Percentiles rank a stretch among this genome's conserved stretches.
These are phyloP conservation scores for Fusarium mexicanum DNA, from an alignment of 2,329 filamentous ascomycete genomes.

Conservation along the genomic window DNA sequence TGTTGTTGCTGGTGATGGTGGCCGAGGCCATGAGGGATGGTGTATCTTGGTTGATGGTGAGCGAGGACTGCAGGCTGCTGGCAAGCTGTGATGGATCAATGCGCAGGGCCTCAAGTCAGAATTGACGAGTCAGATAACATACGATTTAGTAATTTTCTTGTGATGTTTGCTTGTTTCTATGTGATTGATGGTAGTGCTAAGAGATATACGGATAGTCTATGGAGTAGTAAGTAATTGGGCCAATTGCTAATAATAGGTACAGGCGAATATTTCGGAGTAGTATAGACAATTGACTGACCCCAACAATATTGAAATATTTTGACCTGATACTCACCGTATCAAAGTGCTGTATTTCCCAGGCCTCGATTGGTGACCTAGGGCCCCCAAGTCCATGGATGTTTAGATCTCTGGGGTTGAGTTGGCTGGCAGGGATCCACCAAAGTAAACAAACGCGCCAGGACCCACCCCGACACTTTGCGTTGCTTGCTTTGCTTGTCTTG, in stretches of 20 bases:
- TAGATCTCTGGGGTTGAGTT: conserved; percentile 26
- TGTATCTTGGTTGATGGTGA: conserved; percentile 90
- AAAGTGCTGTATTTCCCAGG: not conserved
- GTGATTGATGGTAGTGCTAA: not conserved
- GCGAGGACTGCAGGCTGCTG: conserved; percentile 64
- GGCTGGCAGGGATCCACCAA: conserved; percentile 29
- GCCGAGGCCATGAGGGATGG: conserved; percentile 78
- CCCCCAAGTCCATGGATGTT: conserved; percentile 12
- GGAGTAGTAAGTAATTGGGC: not conserved
- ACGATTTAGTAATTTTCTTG: not conserved
- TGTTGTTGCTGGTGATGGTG: conserved; percentile 73
- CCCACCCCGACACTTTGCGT: conserved; percentile 28
- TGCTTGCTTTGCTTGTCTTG: conserved; percentile 10
- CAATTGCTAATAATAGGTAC: not conserved
- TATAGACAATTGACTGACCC: not conserved
- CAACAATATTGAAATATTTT: not conserved
- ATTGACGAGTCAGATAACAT: not conserved
- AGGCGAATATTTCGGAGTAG: not conserved
- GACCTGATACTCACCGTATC: not conserved
- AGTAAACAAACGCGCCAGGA: conserved; percentile 51
- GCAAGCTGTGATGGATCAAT: conserved; percentile 55
- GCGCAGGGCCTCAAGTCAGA: not conserved
- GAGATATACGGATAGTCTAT: not conserved
- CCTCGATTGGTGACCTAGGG: not conserved
- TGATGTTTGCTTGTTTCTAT: not conserved